These are phyloP conservation scores for Nicotiana knightiana DNA, from an alignment of 257 asterid genomes.

Conservation along the genomic window DNA sequence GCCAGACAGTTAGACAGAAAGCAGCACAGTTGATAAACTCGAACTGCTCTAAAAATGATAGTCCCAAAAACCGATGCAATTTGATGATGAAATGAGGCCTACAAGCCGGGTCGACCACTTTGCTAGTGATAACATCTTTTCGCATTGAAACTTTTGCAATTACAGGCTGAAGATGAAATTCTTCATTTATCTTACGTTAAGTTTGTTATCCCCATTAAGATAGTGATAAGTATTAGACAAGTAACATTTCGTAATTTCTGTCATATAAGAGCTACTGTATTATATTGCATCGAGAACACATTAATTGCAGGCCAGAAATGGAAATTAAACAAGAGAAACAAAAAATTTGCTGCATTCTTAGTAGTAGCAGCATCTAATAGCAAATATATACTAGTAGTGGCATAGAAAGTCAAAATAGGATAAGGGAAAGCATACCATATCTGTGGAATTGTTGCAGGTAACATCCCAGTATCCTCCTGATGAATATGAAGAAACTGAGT, in stretches of 20 bases:
- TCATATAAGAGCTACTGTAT: not conserved
- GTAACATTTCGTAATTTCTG: not conserved
- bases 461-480: not conserved
- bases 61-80: not conserved
- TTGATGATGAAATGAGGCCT: not conserved
- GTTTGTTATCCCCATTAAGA: not conserved
- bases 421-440: not conserved
- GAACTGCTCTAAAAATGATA: conserved; percentile 39
- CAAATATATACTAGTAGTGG: not conserved
- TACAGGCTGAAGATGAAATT: not conserved
- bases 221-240: not conserved
- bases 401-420: not conserved
- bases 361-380: not conserved
- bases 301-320: not conserved
- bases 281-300: not conserved
- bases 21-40: not conserved
- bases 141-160: not conserved
- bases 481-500: not conserved
- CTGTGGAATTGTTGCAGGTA: not conserved
- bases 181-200: not conserved
- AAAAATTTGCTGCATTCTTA: not conserved
- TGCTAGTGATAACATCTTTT: not conserved
- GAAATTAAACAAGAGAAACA: not conserved
- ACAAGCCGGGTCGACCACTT: not conserved
- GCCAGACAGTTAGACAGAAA: conserved; percentile 6